Conservation (phyloP, 192 early-diverging fungal genomes). For the Rhizoclosmatium sp. region DNA sequence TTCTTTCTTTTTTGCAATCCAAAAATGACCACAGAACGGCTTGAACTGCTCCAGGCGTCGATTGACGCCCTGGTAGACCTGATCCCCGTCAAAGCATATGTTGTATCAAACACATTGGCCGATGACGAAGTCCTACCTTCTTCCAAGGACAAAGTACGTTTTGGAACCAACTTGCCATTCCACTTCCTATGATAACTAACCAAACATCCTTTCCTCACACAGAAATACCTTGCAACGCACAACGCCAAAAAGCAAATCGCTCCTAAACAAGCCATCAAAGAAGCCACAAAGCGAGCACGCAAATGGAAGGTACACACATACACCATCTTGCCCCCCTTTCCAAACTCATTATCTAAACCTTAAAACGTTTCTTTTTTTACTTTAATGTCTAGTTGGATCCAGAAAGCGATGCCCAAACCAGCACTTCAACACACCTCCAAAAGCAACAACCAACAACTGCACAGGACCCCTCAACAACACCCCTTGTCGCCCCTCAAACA, state of each 20-base stretch:
- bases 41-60: slow-evolving; percentile 61
- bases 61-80: slow-evolving; percentile 82
- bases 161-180: background rate
- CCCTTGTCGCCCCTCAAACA: background rate
- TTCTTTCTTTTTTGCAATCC: slow-evolving; percentile 10
- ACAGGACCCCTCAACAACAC: background rate
- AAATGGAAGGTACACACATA: slow-evolving; percentile 70
- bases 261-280: slow-evolving; percentile 80
- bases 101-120: slow-evolving; percentile 47
- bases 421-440: slow-evolving; percentile 73
- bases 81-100: slow-evolving; percentile 86
- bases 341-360: too few relatives aligned
- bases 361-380: background rate
- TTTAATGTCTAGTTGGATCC: slow-evolving; percentile 71
- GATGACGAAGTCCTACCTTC: background rate
- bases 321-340: background rate
- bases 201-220: background rate
- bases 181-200: background rate
- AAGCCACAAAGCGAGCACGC: slow-evolving; percentile 82
- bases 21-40: background rate
- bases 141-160: background rate
- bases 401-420: slow-evolving; percentile 70
- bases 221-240: slow-evolving; percentile 31
- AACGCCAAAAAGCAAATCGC: slow-evolving; percentile 79
- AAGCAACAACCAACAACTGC: slow-evolving; percentile 47